Base-by-base conservation (phyloP, 2,329 filamentous ascomycete species). In the Colletotrichum kahawae region DNA sequence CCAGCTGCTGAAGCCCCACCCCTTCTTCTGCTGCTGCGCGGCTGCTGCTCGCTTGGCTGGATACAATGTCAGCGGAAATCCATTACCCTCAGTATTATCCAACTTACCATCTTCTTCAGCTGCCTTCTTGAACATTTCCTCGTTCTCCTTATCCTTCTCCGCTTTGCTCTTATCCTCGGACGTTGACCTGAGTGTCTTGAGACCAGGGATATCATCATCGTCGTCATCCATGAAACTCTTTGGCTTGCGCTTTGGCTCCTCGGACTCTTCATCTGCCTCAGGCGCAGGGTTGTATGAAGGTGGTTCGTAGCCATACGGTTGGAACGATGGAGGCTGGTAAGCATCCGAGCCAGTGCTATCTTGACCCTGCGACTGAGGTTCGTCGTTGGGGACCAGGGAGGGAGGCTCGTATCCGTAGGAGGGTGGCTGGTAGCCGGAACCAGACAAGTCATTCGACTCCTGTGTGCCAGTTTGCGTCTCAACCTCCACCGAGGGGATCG, bases 1-100 rank as follows among this genome's bases (percentile, higher is more conserved):
- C 95, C 96, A 98, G 66, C 95, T 93, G 36, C 92, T 90, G 72
- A 98, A 94, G 82, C 93, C 94, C 92, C 96, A 98, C 34, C 94
- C 93, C 78, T 92, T 91, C 84, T 92, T 93, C 27, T 82, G 78
- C 64, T 83, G 82, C 77, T 88, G 86, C 43, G 85, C 84, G 38
- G 85, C 84, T 75, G 87, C 87, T 73, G 90, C 90, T 71, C 90
- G 91, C 86, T 94, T 92, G 24, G 92, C 92, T 93, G 66, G 60
- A 24, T 27, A 10, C 10, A 3, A 74, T 14, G 77, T 81, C 78
- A 80, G 78, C 57, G 27, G 7, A 31, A 27, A 38, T 29, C 18
- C 12, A 51, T 36, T 62, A 18, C 56, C 43, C 16, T 27, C 43
- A 33, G 24, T 18, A 18, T 1, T 48, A 21, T 18, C 9, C 1